Evolutionary conservation across 2,329 filamentous ascomycete genomes (phyloP).

Genomic region (Colletotrichum liriopes): DNA sequence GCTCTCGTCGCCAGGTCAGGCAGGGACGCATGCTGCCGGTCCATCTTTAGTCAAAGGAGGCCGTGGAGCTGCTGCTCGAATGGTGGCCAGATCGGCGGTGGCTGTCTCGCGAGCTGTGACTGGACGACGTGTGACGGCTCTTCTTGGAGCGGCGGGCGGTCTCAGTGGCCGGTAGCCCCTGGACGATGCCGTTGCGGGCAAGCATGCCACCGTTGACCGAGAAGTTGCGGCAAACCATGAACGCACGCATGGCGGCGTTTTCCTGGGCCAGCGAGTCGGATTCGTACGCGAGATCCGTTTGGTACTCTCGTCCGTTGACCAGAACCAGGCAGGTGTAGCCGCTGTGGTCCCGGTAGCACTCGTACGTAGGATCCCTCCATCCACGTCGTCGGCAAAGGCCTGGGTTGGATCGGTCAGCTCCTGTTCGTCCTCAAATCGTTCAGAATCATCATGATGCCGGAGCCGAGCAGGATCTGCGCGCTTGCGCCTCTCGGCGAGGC

Average conservation of each 20-base stretch:
- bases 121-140: slow-evolving; percentile 64
- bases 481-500: slow-evolving; percentile 43
- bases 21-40: slow-evolving; percentile 13
- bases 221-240: slow-evolving; percentile 98
- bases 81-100: slow-evolving; percentile 69
- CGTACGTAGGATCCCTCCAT: slow-evolving; percentile 93
- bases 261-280: slow-evolving; percentile 89
- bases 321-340: slow-evolving; percentile 93
- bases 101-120: slow-evolving; percentile 58
- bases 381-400: slow-evolving; percentile 95
- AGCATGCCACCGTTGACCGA: slow-evolving; percentile 96
- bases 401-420: slow-evolving; percentile 63
- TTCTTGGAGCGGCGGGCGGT: slow-evolving; percentile 66
- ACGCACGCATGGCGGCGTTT: slow-evolving; percentile 94
- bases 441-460: slow-evolving; percentile 8
- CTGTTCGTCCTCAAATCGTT: slow-evolving; percentile 11
- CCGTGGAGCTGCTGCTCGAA: slow-evolving; percentile 75
- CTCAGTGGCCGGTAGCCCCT: slow-evolving; percentile 73
- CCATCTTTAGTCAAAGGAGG: slow-evolving; percentile 66
- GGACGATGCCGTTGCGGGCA: slow-evolving; percentile 77
- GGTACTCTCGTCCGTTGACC: slow-evolving; percentile 97
- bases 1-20: slow-evolving; percentile 37
- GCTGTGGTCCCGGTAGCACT: slow-evolving; percentile 80
- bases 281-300: slow-evolving; percentile 88
- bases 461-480: slow-evolving; percentile 34